phyloP scores from a whole-genome alignment of 2,329 filamentous ascomycete genomes.

The Colletotrichum lupini region DNA sequence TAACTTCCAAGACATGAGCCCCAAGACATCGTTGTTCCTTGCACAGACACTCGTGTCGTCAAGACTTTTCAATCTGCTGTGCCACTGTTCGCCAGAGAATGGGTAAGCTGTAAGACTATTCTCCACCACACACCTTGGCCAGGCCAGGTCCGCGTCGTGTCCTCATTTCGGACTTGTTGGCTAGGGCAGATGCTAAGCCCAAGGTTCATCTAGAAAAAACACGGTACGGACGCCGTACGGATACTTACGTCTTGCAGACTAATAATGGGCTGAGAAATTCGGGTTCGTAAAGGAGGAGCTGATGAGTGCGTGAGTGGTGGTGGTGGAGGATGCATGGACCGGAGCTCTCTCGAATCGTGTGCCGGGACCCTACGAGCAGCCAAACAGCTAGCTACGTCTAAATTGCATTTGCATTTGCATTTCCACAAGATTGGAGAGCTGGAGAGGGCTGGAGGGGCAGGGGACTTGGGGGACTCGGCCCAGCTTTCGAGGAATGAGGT shows the following conservation, averaged over 20 bases:
- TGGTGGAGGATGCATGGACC: not conserved
- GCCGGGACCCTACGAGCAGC: not conserved
- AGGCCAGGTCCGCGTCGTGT: not conserved
- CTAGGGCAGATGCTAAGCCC: not conserved
- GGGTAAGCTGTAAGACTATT: not conserved
- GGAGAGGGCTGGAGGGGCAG: too few relatives aligned
- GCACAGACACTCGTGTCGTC: not conserved
- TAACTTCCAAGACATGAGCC: slow-evolving; percentile 2
- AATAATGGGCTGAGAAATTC: not conserved
- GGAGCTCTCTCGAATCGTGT: not conserved
- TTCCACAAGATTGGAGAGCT: slow-evolving; percentile 1
- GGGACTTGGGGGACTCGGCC: not conserved
- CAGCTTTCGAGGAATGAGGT: not conserved
- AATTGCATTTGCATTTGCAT: not conserved
- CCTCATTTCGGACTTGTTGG: not conserved
- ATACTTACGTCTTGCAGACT: not conserved
- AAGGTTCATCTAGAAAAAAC: not conserved
- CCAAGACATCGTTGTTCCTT: slow-evolving; percentile 2
- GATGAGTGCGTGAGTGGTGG: not conserved
- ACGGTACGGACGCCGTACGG: not conserved
- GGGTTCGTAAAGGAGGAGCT: not conserved
- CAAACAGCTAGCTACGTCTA: not conserved
- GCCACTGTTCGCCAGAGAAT: not conserved
- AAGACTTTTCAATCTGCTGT: not conserved
- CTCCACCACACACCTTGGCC: not conserved